phyloP scores from a whole-genome alignment of 192 early-diverging fungal genomes.

The Kappamyces sp. region DNA sequence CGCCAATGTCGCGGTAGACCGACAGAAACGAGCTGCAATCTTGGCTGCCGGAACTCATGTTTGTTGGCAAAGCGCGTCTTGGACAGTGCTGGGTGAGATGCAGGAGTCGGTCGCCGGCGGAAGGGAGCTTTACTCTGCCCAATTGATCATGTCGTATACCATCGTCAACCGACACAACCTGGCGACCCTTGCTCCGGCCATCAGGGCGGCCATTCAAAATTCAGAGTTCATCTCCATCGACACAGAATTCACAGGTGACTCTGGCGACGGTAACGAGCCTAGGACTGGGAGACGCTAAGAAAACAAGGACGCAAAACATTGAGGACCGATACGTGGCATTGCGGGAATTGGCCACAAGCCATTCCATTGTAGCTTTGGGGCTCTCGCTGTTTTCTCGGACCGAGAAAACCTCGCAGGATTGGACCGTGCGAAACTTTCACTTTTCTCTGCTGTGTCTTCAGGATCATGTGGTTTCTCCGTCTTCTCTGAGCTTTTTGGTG shows the following conservation, averaged over 20 bases:
- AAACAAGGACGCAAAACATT: constrained; percentile 54
- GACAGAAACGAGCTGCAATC: not conserved
- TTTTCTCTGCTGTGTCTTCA: constrained; percentile 47
- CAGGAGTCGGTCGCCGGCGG: not conserved
- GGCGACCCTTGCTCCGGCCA: constrained; percentile 10
- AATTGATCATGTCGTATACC: constrained; percentile 6
- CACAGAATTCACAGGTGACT: constrained; percentile 92
- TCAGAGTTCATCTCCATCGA: constrained; percentile 81
- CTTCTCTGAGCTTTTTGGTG: constrained; percentile 72
- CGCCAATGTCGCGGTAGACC: constrained; percentile 2
- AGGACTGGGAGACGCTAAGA: constrained; percentile 41
- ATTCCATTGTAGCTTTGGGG: constrained; percentile 83
- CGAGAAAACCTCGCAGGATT: constrained; percentile 2
- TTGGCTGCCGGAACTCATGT: not conserved
- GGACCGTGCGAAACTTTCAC: constrained; percentile 58
- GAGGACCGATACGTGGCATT: constrained; percentile 76
- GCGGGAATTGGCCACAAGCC: constrained; percentile 57
- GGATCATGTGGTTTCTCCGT: constrained; percentile 62
- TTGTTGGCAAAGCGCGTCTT: not conserved
- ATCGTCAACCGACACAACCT: constrained; percentile 31
- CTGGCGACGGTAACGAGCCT: no score
- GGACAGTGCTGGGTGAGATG: no score
- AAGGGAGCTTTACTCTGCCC: not conserved
- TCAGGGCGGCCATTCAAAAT: constrained; percentile 23
- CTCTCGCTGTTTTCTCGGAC: constrained; percentile 56